Conservation (phyloP, 2,329 filamentous ascomycete genomes). For the Pseudocercospora musae region DNA sequence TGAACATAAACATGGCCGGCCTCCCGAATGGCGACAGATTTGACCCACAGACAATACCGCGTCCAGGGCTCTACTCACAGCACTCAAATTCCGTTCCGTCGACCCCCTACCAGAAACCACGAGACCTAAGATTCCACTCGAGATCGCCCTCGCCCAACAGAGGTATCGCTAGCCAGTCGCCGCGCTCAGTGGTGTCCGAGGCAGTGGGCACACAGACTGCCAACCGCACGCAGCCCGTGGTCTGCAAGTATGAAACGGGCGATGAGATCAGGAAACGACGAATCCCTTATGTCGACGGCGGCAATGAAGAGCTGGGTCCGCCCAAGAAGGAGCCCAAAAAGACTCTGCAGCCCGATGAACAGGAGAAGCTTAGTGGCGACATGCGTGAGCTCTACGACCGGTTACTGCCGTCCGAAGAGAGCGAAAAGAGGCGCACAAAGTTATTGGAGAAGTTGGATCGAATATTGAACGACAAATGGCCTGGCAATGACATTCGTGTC, state of each 20-base stretch:
- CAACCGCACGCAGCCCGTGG: conserved; percentile 41
- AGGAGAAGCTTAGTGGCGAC: conserved; percentile 71
- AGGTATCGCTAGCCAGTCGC: conserved; percentile 72
- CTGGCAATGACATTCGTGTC: conserved; percentile 82
- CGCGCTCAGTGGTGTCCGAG: conserved; percentile 86
- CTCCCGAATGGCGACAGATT: conserved; percentile 22
- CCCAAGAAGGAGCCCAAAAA: conserved; percentile 67
- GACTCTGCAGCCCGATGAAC: conserved; percentile 67
- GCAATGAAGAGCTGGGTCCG: conserved; percentile 72
- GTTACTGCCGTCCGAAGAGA: conserved; percentile 76
- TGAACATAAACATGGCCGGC: conserved; percentile 21
- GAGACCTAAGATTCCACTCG: conserved; percentile 77
- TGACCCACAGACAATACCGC: conserved; percentile 27
- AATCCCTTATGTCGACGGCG: conserved; percentile 81
- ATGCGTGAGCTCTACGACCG: conserved; percentile 82
- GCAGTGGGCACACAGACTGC: conserved; percentile 57
- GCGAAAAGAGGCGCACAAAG: conserved; percentile 69
- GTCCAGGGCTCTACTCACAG: conserved; percentile 39
- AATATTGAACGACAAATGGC: conserved; percentile 88
- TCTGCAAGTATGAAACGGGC: conserved; percentile 84
- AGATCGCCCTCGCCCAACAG: conserved; percentile 75
- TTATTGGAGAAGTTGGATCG: conserved; percentile 85
- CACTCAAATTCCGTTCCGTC: conserved; percentile 90
- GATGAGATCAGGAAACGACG: conserved; percentile 76
- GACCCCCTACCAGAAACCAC: conserved; percentile 84